phyloP scores from a whole-genome alignment of 805 yeast genomes.

The Dipodascopsis uninucleata region DNA sequence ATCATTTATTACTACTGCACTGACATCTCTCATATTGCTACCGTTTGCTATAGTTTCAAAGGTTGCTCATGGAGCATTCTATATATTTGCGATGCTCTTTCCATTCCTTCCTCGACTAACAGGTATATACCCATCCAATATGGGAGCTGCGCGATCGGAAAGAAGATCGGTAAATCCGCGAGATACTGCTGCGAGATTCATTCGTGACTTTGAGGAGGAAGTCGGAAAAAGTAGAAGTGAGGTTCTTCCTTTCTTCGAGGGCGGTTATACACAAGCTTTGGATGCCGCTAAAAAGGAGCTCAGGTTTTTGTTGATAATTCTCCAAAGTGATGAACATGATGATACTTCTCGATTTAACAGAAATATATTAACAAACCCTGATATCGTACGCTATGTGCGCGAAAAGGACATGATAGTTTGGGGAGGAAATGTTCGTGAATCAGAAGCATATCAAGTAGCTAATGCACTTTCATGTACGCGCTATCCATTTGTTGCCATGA shows the following conservation, averaged over 20 bases:
- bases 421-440: slow-evolving; percentile 82
- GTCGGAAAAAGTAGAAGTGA: slow-evolving; percentile 29
- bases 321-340: slow-evolving; percentile 71
- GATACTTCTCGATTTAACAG: slow-evolving; percentile 52
- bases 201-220: slow-evolving; percentile 50
- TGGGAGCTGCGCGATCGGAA: slow-evolving; percentile 39
- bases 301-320: slow-evolving; percentile 66
- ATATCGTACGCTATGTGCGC: slow-evolving; percentile 47
- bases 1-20: slow-evolving; percentile 26
- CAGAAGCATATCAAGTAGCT: slow-evolving; percentile 82
- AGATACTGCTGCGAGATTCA: slow-evolving; percentile 51
- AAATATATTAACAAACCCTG: slow-evolving; percentile 51
- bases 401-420: slow-evolving; percentile 62
- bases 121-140: slow-evolving; percentile 39
- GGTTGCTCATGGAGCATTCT: slow-evolving; percentile 17
- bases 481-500: slow-evolving; percentile 77
- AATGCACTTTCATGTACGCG: slow-evolving; percentile 65
- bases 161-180: slow-evolving; percentile 44
- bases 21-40: slow-evolving; percentile 34
- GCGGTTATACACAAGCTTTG: slow-evolving; percentile 78
- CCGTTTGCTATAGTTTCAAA: slow-evolving; percentile 39
- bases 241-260: slow-evolving; percentile 50
- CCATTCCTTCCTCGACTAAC: slow-evolving; percentile 41
- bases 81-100: slow-evolving; percentile 30
- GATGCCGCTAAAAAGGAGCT: slow-evolving; percentile 64